Conservation (phyloP, 2,329 filamentous ascomycete species). For the Colletotrichum costaricense region DNA sequence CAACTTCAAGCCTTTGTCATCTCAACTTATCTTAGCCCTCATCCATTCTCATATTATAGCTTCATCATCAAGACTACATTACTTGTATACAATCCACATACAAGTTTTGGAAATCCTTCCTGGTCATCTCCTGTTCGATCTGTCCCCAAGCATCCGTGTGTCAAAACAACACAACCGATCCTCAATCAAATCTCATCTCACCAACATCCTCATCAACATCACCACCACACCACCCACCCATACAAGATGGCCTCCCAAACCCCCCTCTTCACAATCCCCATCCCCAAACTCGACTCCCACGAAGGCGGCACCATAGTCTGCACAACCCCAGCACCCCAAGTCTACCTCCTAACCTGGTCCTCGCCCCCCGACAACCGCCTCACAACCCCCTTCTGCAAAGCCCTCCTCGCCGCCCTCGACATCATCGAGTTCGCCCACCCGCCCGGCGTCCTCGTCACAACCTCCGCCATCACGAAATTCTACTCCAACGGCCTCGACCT, state of each 20-base stretch:
- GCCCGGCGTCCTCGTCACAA: constrained; percentile 79
- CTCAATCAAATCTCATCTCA: not conserved
- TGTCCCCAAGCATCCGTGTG: not conserved
- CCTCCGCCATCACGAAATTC: constrained; percentile 80
- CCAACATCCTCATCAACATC: not conserved
- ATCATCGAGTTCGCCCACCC: constrained; percentile 74
- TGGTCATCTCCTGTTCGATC: not conserved
- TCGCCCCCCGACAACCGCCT: constrained; percentile 83
- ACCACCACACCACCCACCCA: not conserved
- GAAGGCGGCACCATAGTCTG: constrained; percentile 70
- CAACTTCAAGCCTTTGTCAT: not conserved
- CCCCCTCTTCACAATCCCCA: constrained; percentile 70
- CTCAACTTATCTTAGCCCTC: not conserved
- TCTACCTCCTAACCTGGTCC: constrained; percentile 80
- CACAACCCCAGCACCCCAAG: constrained; percentile 67
- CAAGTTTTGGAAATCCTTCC: not conserved
- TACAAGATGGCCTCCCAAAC: constrained; percentile 41
- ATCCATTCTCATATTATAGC: not conserved
- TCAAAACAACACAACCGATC: not conserved
- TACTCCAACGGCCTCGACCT: constrained; percentile 88
- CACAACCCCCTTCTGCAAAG: constrained; percentile 73
- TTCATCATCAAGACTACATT: not conserved
- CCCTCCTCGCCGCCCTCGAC: constrained; percentile 78
- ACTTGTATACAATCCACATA: not conserved
- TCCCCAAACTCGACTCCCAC: constrained; percentile 56